Percentiles rank a stretch among this genome's conserved stretches.
Conservation (phyloP, 768 basidiomycete genomes). For the Mrakia gelida region DNA sequence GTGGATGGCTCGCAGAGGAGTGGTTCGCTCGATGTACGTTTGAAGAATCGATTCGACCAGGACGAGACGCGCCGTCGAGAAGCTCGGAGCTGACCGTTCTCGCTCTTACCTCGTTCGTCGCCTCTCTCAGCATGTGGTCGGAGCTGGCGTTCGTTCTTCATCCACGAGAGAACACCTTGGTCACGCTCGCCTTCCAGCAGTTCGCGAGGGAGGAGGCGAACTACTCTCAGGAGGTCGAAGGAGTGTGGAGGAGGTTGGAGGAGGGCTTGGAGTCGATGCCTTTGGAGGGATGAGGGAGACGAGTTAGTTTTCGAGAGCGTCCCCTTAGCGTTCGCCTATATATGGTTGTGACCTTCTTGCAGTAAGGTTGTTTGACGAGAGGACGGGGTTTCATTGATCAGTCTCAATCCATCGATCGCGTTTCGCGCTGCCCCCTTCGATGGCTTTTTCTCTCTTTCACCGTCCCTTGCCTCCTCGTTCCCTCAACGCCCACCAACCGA, state of each 20-base stretch:
- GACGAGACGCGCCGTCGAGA: neutral
- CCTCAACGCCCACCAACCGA: neutral
- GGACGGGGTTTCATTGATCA: too few species aligned
- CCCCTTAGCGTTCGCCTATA: too few species aligned
- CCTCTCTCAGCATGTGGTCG: conserved; percentile 72
- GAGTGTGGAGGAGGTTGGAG: conserved; percentile 69
- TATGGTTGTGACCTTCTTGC: too few species aligned
- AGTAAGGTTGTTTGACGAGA: too few species aligned
- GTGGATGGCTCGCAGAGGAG: conserved; percentile 71
- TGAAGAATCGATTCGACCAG: neutral
- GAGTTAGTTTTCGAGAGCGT: neutral
- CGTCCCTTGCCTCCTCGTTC: neutral
- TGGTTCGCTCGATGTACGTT: conserved; percentile 79
- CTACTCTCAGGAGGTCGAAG: conserved; percentile 59
- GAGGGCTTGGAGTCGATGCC: conserved; percentile 78
- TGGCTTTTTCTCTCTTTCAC: too few species aligned
- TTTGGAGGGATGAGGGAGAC: conserved; percentile 56
- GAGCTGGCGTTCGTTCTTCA: conserved; percentile 89
- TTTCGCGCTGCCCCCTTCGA: neutral
- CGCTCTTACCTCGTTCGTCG: neutral
- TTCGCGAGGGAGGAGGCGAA: conserved; percentile 71
- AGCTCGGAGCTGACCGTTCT: neutral
- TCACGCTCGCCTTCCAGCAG: conserved; percentile 65
- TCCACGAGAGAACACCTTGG: conserved; percentile 77
- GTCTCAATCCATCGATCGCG: too few species aligned